Percentiles rank a stretch among this genome's conserved stretches.
These are phyloP conservation scores for Candolleomyces efflorescens DNA, from an alignment of 768 basidiomycete genomes.

Conservation along the genomic window DNA sequence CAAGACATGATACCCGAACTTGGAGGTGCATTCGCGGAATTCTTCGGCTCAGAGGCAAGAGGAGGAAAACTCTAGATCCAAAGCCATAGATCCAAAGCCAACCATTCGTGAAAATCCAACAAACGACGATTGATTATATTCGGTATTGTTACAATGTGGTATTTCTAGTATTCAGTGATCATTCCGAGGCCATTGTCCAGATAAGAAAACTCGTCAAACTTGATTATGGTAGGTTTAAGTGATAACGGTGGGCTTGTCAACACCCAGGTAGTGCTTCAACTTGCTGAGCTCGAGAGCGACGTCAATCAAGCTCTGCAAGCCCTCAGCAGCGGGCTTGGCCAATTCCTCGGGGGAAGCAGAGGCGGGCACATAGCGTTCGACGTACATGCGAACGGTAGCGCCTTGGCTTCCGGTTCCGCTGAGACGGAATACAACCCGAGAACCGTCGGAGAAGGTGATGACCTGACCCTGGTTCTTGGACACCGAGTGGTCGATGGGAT, in stretches of 20 bases:
- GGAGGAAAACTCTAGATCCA: conserved; percentile 36
- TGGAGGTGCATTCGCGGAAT: conserved; percentile 65
- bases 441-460: conserved; percentile 87
- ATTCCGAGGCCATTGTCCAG: not conserved
- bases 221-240: conserved; percentile 34
- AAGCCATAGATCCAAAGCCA: no score
- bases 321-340: conserved; percentile 76
- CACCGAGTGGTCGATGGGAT: conserved; percentile 94
- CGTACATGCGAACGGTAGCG: conserved; percentile 94
- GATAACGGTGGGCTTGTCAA: conserved; percentile 94
- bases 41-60: conserved; percentile 55
- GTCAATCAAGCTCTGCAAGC: conserved; percentile 92
- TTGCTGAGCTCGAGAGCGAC: conserved; percentile 85
- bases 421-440: conserved; percentile 91
- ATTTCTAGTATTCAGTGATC: conserved; percentile 1
- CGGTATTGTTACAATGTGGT: not conserved
- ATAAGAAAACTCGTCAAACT: not conserved
- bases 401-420: conserved; percentile 96
- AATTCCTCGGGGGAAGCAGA: conserved; percentile 67
- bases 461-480: conserved; percentile 96
- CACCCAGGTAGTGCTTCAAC: conserved; percentile 78
- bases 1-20: conserved; percentile 69
- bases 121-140: not conserved
- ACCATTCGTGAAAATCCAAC: not conserved
- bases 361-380: conserved; percentile 84